Conservation (phyloP, 164 flowering plant genomes). For the Taxillus chinensis region DNA sequence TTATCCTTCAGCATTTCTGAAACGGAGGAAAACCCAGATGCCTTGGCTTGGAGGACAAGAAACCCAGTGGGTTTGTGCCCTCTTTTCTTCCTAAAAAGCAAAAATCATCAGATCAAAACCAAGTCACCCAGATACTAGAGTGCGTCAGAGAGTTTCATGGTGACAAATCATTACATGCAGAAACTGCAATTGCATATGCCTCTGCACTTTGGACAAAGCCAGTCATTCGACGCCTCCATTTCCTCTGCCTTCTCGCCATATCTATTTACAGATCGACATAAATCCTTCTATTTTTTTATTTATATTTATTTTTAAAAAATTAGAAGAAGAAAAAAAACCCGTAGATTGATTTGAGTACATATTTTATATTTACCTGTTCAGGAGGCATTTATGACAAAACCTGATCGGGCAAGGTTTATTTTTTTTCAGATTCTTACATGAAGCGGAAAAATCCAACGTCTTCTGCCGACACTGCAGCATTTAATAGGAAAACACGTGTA, state of each 20-base stretch:
- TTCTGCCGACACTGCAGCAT: conserved; percentile 77
- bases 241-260: conserved; percentile 85
- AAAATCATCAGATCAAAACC: too few species aligned
- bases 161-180: conserved; percentile 53
- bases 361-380: conserved; percentile 45
- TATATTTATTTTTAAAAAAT: too few species aligned
- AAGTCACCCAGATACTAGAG: too few species aligned
- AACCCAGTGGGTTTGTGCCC: conserved; percentile 78
- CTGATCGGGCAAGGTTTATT: conserved; percentile 41
- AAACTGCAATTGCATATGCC: conserved; percentile 83
- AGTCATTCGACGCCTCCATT: conserved; percentile 26
- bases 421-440: conserved; percentile 37
- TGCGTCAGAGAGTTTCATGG: neutral
- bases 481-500: neutral
- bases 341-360: too few species aligned
- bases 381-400: conserved; percentile 67
- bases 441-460: conserved; percentile 43
- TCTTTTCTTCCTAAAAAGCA: conserved; percentile 53
- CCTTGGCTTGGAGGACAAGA: conserved; percentile 56
- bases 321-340: too few species aligned
- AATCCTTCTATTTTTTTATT: too few species aligned
- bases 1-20: conserved; percentile 46
- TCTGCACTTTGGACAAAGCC: conserved; percentile 88
- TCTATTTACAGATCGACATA: conserved; percentile 20
- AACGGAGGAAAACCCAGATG: conserved; percentile 70